These are phyloP conservation scores for Reutealis trisperma DNA, from an alignment of 345 rosid genomes.

Conservation along the genomic window DNA sequence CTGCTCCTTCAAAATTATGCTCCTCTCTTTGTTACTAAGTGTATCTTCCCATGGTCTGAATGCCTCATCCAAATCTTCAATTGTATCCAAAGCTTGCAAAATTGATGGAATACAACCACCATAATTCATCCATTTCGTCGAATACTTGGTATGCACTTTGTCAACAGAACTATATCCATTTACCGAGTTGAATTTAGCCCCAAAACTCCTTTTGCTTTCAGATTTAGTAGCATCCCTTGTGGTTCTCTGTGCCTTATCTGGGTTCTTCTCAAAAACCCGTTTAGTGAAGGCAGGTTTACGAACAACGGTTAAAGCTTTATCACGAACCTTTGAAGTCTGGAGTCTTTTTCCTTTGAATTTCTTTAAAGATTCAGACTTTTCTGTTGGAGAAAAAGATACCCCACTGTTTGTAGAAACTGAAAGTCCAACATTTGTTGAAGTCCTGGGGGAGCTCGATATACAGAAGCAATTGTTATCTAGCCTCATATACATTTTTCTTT, in stretches of 20 bases:
- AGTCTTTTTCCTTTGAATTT: slow-evolving; percentile 3
- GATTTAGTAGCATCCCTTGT: slow-evolving; percentile 16
- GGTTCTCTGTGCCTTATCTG: slow-evolving; percentile 31
- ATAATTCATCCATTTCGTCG: slow-evolving; percentile 70
- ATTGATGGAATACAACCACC: slow-evolving; percentile 78
- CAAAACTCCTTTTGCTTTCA: slow-evolving; percentile 26
- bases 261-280: slow-evolving; percentile 33
- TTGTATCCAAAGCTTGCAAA: slow-evolving; percentile 57
- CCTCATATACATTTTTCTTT: slow-evolving; percentile 51
- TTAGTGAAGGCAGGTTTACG: slow-evolving; percentile 33
- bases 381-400: slow-evolving; percentile 40
- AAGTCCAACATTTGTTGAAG: slow-evolving; percentile 31
- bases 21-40: slow-evolving; percentile 72
- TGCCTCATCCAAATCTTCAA: slow-evolving; percentile 66
- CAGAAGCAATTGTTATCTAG: slow-evolving; percentile 50
- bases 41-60: slow-evolving; percentile 78
- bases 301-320: slow-evolving; percentile 21
- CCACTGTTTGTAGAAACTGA: slow-evolving; percentile 24
- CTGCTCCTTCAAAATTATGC: slow-evolving; percentile 88
- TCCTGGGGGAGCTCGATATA: slow-evolving; percentile 42
- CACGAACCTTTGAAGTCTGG: background rate
- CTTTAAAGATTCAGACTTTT: slow-evolving; percentile 37
- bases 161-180: slow-evolving; percentile 17
- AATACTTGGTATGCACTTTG: slow-evolving; percentile 61
- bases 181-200: background rate